These are phyloP conservation scores for Lepidium sativum DNA, from an alignment of 345 rosid species.

Conservation along the genomic window DNA sequence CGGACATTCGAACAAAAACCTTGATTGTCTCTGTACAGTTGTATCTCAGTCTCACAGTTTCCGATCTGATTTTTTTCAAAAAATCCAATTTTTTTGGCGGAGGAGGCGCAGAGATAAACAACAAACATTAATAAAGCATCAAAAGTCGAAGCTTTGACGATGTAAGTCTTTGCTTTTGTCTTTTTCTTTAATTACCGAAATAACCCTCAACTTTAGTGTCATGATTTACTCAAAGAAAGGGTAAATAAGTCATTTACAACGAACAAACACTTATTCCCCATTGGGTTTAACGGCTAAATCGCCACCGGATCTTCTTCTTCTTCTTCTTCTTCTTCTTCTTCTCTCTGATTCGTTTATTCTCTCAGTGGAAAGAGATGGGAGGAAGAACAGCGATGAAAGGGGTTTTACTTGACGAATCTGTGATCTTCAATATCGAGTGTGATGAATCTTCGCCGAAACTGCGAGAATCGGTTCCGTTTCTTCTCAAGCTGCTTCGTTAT, in stretches of 20 bases:
- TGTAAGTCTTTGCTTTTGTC: conserved; percentile 9
- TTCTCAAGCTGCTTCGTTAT: conserved; percentile 47
- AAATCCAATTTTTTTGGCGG: not conserved
- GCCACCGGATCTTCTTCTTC: no score
- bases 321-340: not conserved
- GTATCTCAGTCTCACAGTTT: not conserved
- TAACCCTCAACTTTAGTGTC: not conserved
- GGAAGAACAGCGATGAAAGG: conserved; percentile 25
- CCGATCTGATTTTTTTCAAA: not conserved
- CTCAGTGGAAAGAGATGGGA: conserved; percentile 8
- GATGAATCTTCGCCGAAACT: conserved; percentile 3
- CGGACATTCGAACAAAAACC: not conserved
- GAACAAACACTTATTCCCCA: not conserved
- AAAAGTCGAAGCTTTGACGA: conserved; percentile 11
- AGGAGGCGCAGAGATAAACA: not conserved
- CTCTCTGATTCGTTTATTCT: no score
- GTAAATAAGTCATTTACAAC: not conserved
- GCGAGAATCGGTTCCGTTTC: conserved; percentile 26
- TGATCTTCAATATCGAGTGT: not conserved
- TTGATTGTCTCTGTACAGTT: not conserved
- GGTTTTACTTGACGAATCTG: conserved; percentile 40
- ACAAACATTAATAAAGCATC: not conserved
- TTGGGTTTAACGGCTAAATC: conserved; percentile 15
- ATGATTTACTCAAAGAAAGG: not conserved
- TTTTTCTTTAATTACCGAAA: not conserved